Percentiles rank a stretch among this genome's conserved stretches.
phyloP scores from a whole-genome alignment of 208 protist species.

The Dictyostelium gargantuum region DNA sequence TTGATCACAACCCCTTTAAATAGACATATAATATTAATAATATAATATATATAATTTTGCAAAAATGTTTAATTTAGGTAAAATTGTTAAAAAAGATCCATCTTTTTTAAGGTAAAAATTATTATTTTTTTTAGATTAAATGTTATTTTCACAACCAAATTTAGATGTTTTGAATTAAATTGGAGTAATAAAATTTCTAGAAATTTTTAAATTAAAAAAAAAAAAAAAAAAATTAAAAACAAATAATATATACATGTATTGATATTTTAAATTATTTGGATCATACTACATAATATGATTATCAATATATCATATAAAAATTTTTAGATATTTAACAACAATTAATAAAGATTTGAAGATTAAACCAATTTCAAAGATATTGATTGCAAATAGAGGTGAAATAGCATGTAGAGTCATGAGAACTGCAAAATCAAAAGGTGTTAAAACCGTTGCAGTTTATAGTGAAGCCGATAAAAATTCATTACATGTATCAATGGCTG shows the following conservation, averaged over 20 bases:
- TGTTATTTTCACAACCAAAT: not conserved
- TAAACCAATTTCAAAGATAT: constrained; percentile 86
- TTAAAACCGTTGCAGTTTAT: constrained; percentile 96
- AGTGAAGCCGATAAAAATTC: constrained; percentile 92
- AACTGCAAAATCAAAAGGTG: constrained; percentile 92
- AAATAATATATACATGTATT: not conserved
- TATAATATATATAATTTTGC: not conserved
- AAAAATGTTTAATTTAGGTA: not conserved
- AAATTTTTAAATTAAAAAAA: not conserved
- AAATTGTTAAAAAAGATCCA: not conserved
- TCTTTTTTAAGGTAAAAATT: not conserved
- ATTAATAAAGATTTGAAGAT: constrained; percentile 1
- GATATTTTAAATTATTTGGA: no score
- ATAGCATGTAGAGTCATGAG: constrained; percentile 96
- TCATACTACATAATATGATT: no score
- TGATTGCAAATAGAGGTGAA: constrained; percentile 98
- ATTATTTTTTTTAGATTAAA: not conserved
- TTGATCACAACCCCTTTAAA: no score
- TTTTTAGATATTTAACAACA: not conserved
- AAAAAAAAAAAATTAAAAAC: not conserved
- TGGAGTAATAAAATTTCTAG: no score
- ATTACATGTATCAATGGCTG: constrained; percentile 90
- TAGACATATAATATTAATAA: no score
- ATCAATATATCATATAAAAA: no score
- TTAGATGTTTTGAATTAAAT: not conserved